Base-by-base conservation (phyloP, 106 monocot genomes). In the Allium sativum region DNA sequence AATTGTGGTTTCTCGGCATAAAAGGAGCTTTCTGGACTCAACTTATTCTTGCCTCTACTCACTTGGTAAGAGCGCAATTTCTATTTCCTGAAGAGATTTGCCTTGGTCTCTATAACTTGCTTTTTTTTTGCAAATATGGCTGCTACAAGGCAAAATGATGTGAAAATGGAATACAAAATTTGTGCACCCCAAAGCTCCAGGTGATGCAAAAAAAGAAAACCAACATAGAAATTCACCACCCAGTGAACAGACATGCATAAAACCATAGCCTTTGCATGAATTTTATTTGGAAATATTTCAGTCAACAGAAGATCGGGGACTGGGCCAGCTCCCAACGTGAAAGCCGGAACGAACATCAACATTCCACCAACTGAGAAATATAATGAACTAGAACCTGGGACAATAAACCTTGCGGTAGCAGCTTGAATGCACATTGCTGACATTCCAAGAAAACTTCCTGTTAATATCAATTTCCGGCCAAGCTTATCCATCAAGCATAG, bases 401-500 rank as follows among this genome's bases (percentile, higher is more conserved):
- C 10, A 41, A 21, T 53, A 67, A 80, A 64, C 50, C 65, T 77
- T 71, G 92, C 76, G 65, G 82, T 77, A 65, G 54, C 45, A 44
- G 77, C 91, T 67, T 98, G 98, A 69, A 98, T 51, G 42, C 76
- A 72, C 98, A 98, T 88, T 70, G 98, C 77, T 88, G 92, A 92
- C 98, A 98, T 98, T 53, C 79, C 88, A 62, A 85, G 44, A 66
- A 98, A 98, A 45, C 98, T 98, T 58, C 84, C 84, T 10, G 78
- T 40, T 10, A 98, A 77, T 40, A 92, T 77, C 43, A 80, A 13
- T 47, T 82, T 98, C 51, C 98, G 82, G 59, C 98, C 98, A 20
- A 88, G 59, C 72, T 78, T 98, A 71, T 98, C 98, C 98, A 98
- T 98, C 76, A 98, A 83, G 58, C 87, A 88, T 92, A 15, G 98